phyloP scores from a whole-genome alignment of 2,329 filamentous ascomycete genomes.

The Cucurbitaria berberidis region DNA sequence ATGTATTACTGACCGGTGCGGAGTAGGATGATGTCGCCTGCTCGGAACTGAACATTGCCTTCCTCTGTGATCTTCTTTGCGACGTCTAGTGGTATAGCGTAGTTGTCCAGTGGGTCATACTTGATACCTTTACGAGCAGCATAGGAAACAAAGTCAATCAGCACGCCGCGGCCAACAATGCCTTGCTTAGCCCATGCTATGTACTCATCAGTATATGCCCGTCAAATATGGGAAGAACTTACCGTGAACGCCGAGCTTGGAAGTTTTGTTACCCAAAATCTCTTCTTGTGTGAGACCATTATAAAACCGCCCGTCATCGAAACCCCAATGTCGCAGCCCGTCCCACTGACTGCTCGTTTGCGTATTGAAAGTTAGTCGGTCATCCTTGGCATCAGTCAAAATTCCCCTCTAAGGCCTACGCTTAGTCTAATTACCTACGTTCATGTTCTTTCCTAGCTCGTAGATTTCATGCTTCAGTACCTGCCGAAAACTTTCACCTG shows the following conservation, averaged over 20 bases:
- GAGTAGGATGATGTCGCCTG: conserved; percentile 30
- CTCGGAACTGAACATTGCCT: conserved; percentile 22
- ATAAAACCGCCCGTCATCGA: conserved; percentile 30
- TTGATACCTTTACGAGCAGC: conserved; percentile 22
- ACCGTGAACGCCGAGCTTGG: conserved; percentile 27
- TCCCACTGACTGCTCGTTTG: conserved; percentile 65
- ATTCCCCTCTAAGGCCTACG: neutral
- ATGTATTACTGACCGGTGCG: conserved; percentile 14
- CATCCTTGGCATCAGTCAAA: conserved; percentile 17
- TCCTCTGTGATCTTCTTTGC: conserved; percentile 24
- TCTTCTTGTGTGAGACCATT: conserved; percentile 26
- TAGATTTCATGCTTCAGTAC: conserved; percentile 31
- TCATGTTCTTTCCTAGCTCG: conserved; percentile 29
- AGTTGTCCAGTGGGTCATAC: conserved; percentile 25
- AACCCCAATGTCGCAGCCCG: conserved; percentile 26
- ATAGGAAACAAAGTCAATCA: conserved; percentile 29
- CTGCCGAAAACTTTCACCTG: conserved; percentile 23
- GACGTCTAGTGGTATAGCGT: conserved; percentile 18
- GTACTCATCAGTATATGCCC: neutral
- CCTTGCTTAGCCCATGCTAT: conserved; percentile 30
- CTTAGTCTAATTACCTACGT: conserved; percentile 10
- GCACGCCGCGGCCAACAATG: conserved; percentile 30
- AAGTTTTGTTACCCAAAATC: conserved; percentile 21
- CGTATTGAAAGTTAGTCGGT: conserved; percentile 60
- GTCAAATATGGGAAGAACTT: neutral